phyloP scores from a whole-genome alignment of 1,284 basidiomycete species.

The Sanguinoderma infundibulare region DNA sequence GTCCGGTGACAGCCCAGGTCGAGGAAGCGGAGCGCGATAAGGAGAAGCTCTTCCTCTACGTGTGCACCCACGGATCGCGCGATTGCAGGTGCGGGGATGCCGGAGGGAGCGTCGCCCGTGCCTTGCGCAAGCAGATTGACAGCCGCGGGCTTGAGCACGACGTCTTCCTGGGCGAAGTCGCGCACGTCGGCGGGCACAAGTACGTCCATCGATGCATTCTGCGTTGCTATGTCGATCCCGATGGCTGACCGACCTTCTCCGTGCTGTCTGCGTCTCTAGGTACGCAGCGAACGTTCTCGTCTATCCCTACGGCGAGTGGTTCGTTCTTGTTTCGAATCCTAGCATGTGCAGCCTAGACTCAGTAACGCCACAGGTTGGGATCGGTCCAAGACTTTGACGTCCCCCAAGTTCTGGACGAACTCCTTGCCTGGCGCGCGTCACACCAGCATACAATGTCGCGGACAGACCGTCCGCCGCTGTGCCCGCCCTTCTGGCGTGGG shows the following conservation, averaged over 20 bases:
- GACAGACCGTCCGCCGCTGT: conserved; percentile 40
- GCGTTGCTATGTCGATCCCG: conserved; percentile 1
- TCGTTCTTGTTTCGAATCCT: conserved; percentile 4
- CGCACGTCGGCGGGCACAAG: conserved; percentile 88
- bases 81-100: conserved; percentile 63
- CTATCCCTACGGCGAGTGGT: conserved; percentile 83
- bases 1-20: not conserved
- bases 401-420: conserved; percentile 53
- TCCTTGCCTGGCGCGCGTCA: conserved; percentile 42
- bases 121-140: conserved; percentile 35
- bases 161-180: conserved; percentile 62
- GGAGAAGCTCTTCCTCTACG: conserved; percentile 53
- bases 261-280: too few species aligned
- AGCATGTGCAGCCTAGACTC: not conserved
- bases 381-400: conserved; percentile 60
- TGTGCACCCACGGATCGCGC: conserved; percentile 41
- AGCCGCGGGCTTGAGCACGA: conserved; percentile 26
- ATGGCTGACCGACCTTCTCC: conserved; percentile 7
- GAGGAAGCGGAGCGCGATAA: not conserved
- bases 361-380: conserved; percentile 53
- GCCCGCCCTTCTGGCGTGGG: conserved; percentile 68
- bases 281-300: conserved; percentile 81
- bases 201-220: conserved; percentile 41
- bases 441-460: not conserved
- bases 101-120: conserved; percentile 55